phyloP scores from a whole-genome alignment of 2,329 filamentous ascomycete genomes.

The Sporothrix schenckii region DNA sequence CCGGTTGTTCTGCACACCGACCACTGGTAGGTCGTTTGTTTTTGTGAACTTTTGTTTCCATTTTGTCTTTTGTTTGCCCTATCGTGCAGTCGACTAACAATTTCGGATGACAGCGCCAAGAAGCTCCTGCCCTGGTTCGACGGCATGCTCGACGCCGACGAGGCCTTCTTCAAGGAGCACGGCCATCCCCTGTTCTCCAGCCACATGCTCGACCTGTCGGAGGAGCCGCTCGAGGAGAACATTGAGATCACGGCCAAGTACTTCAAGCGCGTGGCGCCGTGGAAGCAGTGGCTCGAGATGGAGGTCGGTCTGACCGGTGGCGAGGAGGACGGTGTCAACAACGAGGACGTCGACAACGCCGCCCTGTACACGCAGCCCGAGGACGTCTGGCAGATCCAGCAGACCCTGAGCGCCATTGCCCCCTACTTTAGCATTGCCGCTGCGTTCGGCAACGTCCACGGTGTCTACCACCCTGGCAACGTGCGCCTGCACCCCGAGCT shows the following conservation, averaged over 20 bases:
- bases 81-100: neutral
- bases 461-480: slow-evolving; percentile 80
- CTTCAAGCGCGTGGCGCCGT: slow-evolving; percentile 88
- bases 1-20: slow-evolving; percentile 96
- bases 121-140: slow-evolving; percentile 98
- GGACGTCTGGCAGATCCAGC: slow-evolving; percentile 91
- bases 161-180: slow-evolving; percentile 90
- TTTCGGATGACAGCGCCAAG: slow-evolving; percentile 72
- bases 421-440: slow-evolving; percentile 98
- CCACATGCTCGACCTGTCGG: slow-evolving; percentile 98
- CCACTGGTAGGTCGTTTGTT: slow-evolving; percentile 53
- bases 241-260: slow-evolving; percentile 89
- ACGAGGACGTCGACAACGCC: slow-evolving; percentile 96
- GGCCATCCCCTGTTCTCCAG: slow-evolving; percentile 86
- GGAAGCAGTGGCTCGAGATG: slow-evolving; percentile 99
- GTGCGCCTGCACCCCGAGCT: slow-evolving; percentile 96
- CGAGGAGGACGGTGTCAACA: slow-evolving; percentile 70
- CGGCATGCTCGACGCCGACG: slow-evolving; percentile 91
- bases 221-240: slow-evolving; percentile 89
- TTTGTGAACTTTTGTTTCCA: neutral
- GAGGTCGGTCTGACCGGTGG: slow-evolving; percentile 81
- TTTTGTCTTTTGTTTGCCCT: neutral
- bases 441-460: slow-evolving; percentile 98
- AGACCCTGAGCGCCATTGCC: slow-evolving; percentile 80
- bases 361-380: slow-evolving; percentile 97